Conservation (phyloP, 2,329 filamentous ascomycete genomes). For the Ophiostoma himal-ulmi region DNA sequence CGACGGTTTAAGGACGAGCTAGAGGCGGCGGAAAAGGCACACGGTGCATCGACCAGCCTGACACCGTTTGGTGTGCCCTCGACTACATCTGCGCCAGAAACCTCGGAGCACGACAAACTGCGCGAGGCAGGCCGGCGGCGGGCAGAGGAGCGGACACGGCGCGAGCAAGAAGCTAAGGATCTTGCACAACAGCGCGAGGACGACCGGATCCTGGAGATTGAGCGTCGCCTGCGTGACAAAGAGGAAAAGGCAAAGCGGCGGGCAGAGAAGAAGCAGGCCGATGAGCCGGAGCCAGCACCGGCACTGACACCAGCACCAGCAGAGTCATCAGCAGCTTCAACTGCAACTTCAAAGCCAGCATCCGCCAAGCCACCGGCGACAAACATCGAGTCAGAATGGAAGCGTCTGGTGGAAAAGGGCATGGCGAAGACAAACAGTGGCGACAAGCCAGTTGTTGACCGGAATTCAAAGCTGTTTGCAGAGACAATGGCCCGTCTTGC, state of each 20-base stretch:
- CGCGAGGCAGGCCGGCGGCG: conserved; percentile 35
- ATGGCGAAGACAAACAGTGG: neutral
- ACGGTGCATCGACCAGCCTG: conserved; percentile 32
- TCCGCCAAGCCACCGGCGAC: conserved; percentile 3
- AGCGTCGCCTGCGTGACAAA: conserved; percentile 40
- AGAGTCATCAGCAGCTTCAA: neutral
- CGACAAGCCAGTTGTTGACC: conserved; percentile 15
- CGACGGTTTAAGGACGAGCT: conserved; percentile 80
- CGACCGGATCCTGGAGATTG: conserved; percentile 41
- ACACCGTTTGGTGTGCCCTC: conserved; percentile 16
- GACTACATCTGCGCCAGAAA: conserved; percentile 1
- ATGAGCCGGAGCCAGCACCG: conserved; percentile 30
- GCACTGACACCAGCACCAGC: neutral
- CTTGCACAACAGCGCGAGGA: conserved; percentile 37
- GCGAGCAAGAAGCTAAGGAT: conserved; percentile 40
- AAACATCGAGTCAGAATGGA: conserved; percentile 22
- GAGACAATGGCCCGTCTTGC: conserved; percentile 26
- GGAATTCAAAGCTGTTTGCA: conserved; percentile 20
- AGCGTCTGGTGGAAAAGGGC: conserved; percentile 20
- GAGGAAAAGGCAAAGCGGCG: conserved; percentile 31
- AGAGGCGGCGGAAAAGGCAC: conserved; percentile 65
- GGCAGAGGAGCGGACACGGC: conserved; percentile 39
- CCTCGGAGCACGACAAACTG: conserved; percentile 26
- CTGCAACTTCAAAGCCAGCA: neutral
- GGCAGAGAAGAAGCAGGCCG: conserved; percentile 22